Percentiles rank a stretch among this genome's conserved stretches.
Conservation (phyloP, 2,329 filamentous ascomycete species). For the Pseudocercospora pini-densiflorae region DNA sequence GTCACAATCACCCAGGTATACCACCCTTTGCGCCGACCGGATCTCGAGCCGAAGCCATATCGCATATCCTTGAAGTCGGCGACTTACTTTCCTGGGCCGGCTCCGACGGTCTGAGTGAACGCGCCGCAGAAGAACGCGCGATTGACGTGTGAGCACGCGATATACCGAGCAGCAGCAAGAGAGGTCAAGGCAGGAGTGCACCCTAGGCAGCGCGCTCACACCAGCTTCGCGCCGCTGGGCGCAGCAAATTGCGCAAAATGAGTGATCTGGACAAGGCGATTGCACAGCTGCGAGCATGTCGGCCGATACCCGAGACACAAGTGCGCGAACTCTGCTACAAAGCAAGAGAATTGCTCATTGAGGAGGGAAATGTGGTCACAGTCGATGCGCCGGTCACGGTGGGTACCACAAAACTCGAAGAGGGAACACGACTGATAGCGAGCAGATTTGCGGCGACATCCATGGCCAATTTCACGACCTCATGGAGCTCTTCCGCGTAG, state of each 20-base stretch:
- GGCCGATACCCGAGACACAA: constrained; percentile 92
- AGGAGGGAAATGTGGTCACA: constrained; percentile 96
- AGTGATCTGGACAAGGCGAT: constrained; percentile 96
- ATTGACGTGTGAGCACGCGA: not conserved
- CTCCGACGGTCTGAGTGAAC: not conserved
- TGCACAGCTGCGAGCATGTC: constrained; percentile 90
- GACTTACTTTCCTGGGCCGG: not conserved
- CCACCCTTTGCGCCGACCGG: not conserved
- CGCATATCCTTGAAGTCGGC: not conserved
- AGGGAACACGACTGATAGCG: constrained; percentile 18
- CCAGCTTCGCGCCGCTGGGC: constrained; percentile 26
- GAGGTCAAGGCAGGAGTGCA: not conserved
- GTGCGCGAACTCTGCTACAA: constrained; percentile 98
- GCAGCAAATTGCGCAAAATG: constrained; percentile 56
- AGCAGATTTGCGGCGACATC: constrained; percentile 90
- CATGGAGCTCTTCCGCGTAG: constrained; percentile 99
- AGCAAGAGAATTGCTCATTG: constrained; percentile 91
- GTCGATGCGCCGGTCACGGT: constrained; percentile 94
- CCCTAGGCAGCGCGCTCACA: not conserved
- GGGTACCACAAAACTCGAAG: constrained; percentile 40
- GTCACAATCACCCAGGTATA: not conserved
- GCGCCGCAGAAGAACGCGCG: not conserved
- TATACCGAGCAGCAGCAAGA: not conserved
- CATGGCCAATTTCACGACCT: constrained; percentile 99
- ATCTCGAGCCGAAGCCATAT: not conserved